A percentile compares a stretch with the other conserved stretches of the same genome.
These are phyloP conservation scores for Magnusiomyces tetraspermus DNA, from an alignment of 1,139 yeast genomes.

Conservation along the genomic window DNA sequence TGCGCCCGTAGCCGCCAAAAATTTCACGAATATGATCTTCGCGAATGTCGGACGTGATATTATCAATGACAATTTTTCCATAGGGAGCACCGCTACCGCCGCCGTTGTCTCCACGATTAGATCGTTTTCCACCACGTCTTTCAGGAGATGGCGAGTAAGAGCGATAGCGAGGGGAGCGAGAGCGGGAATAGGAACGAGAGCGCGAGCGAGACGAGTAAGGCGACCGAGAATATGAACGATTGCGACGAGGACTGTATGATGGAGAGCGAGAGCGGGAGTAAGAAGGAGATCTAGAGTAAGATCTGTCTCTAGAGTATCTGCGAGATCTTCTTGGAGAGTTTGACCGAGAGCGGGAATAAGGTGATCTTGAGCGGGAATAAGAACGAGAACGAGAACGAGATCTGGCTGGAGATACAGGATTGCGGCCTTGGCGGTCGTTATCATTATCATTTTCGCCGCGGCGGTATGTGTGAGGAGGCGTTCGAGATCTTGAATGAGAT, in stretches of 20 bases:
- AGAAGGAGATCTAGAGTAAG: slow-evolving; percentile 13
- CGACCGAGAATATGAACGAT: slow-evolving; percentile 13
- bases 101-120: neutral
- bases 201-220: slow-evolving; percentile 16
- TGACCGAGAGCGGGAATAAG: neutral
- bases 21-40: slow-evolving; percentile 23
- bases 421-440: neutral
- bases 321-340: slow-evolving; percentile 1
- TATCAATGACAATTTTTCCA: slow-evolving; percentile 19
- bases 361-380: slow-evolving; percentile 7
- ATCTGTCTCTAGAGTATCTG: slow-evolving; percentile 4
- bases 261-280: slow-evolving; percentile 12
- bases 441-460: neutral
- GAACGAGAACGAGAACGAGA: slow-evolving; percentile 8
- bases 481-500: neutral
- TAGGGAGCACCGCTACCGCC: slow-evolving; percentile 4
- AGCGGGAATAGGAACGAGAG: slow-evolving; percentile 12
- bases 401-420: neutral
- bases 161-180: slow-evolving; percentile 15
- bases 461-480: neutral
- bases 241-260: slow-evolving; percentile 4
- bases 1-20: slow-evolving; percentile 23
- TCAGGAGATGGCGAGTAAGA: slow-evolving; percentile 12
- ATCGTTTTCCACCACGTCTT: slow-evolving; percentile 1
- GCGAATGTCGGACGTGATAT: slow-evolving; percentile 17